phyloP scores from a whole-genome alignment of 164 flowering plant species.

The Echeveria elegans region DNA sequence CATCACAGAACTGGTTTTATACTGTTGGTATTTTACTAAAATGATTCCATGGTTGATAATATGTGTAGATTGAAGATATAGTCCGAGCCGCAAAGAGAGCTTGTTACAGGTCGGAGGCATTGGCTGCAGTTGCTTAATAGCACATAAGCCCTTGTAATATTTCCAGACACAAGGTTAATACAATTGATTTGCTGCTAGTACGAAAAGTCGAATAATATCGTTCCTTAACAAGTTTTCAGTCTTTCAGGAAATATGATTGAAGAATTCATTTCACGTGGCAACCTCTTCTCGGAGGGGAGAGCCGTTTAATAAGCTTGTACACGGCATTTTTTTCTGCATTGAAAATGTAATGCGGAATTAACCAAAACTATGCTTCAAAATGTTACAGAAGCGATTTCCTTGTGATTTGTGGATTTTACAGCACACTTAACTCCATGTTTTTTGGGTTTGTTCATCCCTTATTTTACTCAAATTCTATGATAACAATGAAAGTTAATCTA shows the following conservation, averaged over 20 bases:
- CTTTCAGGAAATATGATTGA: not conserved
- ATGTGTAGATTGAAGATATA: conserved; percentile 4
- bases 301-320: too few relatives aligned
- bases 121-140: conserved; percentile 1
- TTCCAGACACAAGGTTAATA: not conserved
- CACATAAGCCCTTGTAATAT: not conserved
- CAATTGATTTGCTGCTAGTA: not conserved
- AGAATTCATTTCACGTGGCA: not conserved
- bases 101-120: not conserved
- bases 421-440: too few relatives aligned
- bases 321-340: not conserved
- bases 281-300: not conserved
- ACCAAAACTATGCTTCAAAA: too few relatives aligned
- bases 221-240: not conserved
- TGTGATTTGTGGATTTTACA: too few relatives aligned
- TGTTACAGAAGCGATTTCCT: too few relatives aligned
- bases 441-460: too few relatives aligned
- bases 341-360: not conserved
- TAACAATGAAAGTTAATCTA: too few relatives aligned
- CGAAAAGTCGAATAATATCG: not conserved
- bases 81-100: conserved; percentile 5
- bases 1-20: too few relatives aligned
- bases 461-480: too few relatives aligned
- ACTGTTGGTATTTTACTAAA: too few relatives aligned
- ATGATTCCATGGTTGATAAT: too few relatives aligned